Percentiles rank a stretch among this genome's conserved stretches.
phyloP scores from a whole-genome alignment of 305 asterid species.

The Rubia occidens region DNA sequence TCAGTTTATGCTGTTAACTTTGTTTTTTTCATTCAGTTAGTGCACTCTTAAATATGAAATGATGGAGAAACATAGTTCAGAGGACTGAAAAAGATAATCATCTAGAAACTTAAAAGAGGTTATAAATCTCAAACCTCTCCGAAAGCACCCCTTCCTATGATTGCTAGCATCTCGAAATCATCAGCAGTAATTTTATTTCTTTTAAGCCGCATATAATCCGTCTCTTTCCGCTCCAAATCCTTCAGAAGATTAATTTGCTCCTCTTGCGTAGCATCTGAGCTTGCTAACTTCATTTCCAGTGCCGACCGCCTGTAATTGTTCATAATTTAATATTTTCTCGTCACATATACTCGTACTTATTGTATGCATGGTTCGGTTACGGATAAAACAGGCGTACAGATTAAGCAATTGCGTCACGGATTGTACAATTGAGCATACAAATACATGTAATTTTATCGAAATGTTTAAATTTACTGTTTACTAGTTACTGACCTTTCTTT shows the following conservation, averaged over 20 bases:
- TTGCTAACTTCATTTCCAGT: constrained; percentile 46
- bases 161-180: constrained; percentile 63
- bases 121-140: constrained; percentile 56
- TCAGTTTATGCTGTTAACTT: too few relatives aligned
- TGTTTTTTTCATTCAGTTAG: too few relatives aligned
- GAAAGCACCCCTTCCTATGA: constrained; percentile 80
- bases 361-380: neutral
- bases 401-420: neutral
- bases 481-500: constrained; percentile 34
- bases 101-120: neutral
- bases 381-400: neutral
- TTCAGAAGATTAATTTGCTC: constrained; percentile 50
- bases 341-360: neutral
- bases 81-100: neutral
- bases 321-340: neutral
- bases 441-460: neutral
- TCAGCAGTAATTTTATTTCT: constrained; percentile 64
- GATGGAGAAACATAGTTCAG: neutral
- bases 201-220: constrained; percentile 63
- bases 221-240: constrained; percentile 67
- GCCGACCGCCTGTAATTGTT: constrained; percentile 49
- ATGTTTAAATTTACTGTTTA: neutral
- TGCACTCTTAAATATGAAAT: too few relatives aligned
- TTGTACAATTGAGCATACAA: neutral
- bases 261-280: constrained; percentile 49